Evolutionary conservation across 202 grass and related monocot species (phyloP), one percentile per base, ranked within the genome.

Genomic region (Alloteropsis angusta): DNA sequence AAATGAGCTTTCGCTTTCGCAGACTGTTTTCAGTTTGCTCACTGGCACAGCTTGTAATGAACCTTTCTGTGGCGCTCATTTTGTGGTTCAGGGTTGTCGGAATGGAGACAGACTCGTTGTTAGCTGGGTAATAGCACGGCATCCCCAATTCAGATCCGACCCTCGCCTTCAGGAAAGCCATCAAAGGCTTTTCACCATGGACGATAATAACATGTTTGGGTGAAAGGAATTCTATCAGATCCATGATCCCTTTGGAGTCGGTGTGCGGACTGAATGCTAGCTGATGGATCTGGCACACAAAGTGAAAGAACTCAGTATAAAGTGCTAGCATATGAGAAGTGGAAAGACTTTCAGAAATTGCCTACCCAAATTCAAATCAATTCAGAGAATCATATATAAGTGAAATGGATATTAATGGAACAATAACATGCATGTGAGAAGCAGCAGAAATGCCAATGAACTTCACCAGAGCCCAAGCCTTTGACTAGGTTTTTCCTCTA

Each of bases 161-260:
- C 71, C 81, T 86, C 58, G 87, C 89, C 80, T 88, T 94, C 55
- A 98, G 78, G 15, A 64, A 87, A 77, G 89, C 89, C 95, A 98
- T 98, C 66, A 90, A 87, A 53, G 95, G 92, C 78, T 87, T 98
- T 88, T 98, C 95, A 15, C 95, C 95, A 48, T 98, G 95, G 56
- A 95, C 95, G 39, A 98, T 83, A 81, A 98, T 87, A 65, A 95
- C 92, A 86, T 98, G 87, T 21, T 84, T 85, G 18, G 92, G 95
- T 22, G 89, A 93, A 54, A 98, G 89, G 85, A 90, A 98, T 45
- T 92, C 89, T 7, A 72, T 75, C 67, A 98, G 81, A 81, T 98
- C 95, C 95, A 98, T 98, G 70, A 98, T 98, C 71, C 95, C 95
- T 85, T 98, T 98, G 59, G 94, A 82, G 83, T 97, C 94, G 13